Base-by-base conservation (phyloP, 1,139 yeast genomes). In the Lizanozyma gosingica region DNA sequence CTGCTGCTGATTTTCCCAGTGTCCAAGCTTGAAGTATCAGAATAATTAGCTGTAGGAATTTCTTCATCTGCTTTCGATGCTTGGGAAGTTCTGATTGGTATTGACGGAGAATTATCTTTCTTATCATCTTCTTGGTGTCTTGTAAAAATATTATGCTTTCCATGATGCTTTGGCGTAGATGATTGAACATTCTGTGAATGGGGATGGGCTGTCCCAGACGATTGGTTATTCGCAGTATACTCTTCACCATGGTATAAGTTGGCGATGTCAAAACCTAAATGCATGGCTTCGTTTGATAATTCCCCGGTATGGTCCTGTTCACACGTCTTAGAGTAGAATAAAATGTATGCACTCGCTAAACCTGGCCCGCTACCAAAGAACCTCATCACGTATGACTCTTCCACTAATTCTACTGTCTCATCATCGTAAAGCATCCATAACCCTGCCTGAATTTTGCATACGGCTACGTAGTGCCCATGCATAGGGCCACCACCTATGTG, bases 401-500 rank as follows among this genome's bases (percentile, higher is more conserved):
- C 88, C 4, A 92, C 92, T 22, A 84, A 67, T 54, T 90, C 97
- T 4, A 90, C 96, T 15, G 94, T 81, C 60, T 92, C 98, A 59
- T 92, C 98, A 57, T 92, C 98, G 61, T 86, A 92, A 44, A 92
- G 62, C 29, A 92, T 64, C 98, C 98, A 92, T 1, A 96, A 86
- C 35, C 80, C 78, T 16, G 76, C 72, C 43, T 76, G 80, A 14
- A 90, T 82, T 56, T 88, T 88, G 47, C 94, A 83, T 8, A 92
- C 66, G 0, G 95, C 77, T 14, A 92, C 90, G 55, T 92, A 92
- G 59, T 92, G 98, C 0, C 98, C 98, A 61, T 90, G 97, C 68
- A 88, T 88, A 1, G 97, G 97, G 0, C 97, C 97, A 2, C 97
- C 95, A 3, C 98, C 98, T 52, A 92, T 82, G 55, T 92, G 98